Base-by-base conservation (phyloP, 1,139 yeast genomes). In the Waltiozyma sp. region DNA sequence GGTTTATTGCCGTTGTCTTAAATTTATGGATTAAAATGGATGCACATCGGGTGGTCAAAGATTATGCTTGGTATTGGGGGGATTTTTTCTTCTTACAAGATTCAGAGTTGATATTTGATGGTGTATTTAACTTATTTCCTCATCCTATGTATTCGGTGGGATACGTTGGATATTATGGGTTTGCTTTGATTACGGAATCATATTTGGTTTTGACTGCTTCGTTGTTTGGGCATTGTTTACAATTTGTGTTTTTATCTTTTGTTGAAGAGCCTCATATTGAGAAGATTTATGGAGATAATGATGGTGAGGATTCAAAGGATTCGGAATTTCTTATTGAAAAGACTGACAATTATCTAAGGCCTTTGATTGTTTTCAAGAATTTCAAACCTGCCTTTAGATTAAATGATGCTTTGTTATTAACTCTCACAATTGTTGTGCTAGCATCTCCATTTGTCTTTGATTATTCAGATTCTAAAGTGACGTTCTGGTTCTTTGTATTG, bases 61-160 rank as follows among this genome's bases (percentile, higher is more conserved):
- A 86, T 61, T 87, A 80, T 58, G 95, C 95, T 13, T 86, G 95
- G 95, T 86, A 86, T 62, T 86, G 95, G 95, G 95, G 95, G 28
- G 95, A 86, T 61, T 86, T 86, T 65, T 86, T 86, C 70, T 84
- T 83, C 63, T 72, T 89, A 48, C 83, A 85, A 58, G 86, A 77
- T 52, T 73, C 71, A 53, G 78, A 85, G 52, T 72, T 86, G 56
- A 82, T 86, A 31, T 86, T 86, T 63, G 95, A 87, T 60, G 95
- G 95, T 39, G 95, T 86, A 11, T 86, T 85, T 60, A 94, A 86
- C 62, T 75, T 86, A 74, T 87, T 91, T 14, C 95, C 95, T 37
- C 95, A 86, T 60, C 95, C 95, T 44, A 86, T 86, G 95, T 86
- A 86, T 61, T 84, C 95, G 0, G 82, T 87, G 43, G 95, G 95